phyloP scores from a whole-genome alignment of 768 basidiomycete genomes.

The Tephrocybe rancida region DNA sequence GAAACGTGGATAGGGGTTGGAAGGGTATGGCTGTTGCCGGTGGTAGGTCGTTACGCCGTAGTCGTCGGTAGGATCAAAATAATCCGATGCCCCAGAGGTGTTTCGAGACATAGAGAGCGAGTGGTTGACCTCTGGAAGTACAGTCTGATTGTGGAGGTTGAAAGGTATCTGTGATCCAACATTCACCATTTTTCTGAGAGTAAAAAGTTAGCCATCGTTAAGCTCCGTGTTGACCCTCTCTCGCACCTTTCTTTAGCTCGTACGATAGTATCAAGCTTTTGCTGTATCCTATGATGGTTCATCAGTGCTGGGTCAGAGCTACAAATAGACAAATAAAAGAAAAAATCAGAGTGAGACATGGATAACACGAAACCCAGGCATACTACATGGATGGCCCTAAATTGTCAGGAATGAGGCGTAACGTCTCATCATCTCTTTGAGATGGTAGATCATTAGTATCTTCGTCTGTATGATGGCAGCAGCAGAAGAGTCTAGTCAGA shows the following conservation, averaged over 20 bases:
- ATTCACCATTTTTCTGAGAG: conserved; percentile 69
- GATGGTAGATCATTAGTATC: conserved; percentile 10
- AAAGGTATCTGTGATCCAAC: conserved; percentile 63
- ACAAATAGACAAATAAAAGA: neutral
- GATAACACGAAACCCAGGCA: conserved; percentile 13
- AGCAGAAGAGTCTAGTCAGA: conserved; percentile 29
- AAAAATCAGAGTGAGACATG: neutral
- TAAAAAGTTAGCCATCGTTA: conserved; percentile 2
- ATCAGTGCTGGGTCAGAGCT: conserved; percentile 30
- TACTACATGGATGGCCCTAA: conserved; percentile 26
- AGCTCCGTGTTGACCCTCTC: neutral
- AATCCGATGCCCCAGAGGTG: conserved; percentile 24
- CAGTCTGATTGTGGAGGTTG: conserved; percentile 48
- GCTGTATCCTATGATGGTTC: conserved; percentile 54
- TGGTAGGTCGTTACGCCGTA: conserved; percentile 17
- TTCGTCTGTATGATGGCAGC: conserved; percentile 13
- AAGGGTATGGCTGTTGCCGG: conserved; percentile 17
- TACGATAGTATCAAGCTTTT: conserved; percentile 58
- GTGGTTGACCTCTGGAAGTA: conserved; percentile 25
- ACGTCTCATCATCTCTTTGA: conserved; percentile 27
- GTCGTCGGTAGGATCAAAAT: conserved; percentile 18
- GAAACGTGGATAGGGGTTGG: conserved; percentile 13
- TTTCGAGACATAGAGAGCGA: conserved; percentile 32
- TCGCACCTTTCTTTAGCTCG: conserved; percentile 63
- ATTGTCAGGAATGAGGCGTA: conserved; percentile 33